These are phyloP conservation scores for Petunia hybrid DNA, from an alignment of 305 asterid species.

Conservation along the genomic window DNA sequence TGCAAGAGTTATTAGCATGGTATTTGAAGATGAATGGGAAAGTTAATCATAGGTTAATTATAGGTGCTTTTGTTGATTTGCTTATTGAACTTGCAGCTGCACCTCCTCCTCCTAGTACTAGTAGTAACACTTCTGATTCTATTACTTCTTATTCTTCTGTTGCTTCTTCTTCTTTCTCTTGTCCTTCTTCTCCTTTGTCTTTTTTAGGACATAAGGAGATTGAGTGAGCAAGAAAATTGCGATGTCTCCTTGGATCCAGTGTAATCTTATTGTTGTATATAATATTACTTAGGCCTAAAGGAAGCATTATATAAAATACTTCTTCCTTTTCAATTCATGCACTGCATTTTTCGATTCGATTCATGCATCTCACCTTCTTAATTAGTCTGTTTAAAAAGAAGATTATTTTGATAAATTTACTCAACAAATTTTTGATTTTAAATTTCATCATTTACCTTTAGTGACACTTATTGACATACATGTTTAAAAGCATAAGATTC, in stretches of 20 bases:
- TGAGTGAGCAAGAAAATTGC: slow-evolving; percentile 15
- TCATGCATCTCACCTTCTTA: no score
- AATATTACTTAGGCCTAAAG: not conserved
- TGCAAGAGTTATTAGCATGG: slow-evolving; percentile 57
- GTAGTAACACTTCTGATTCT: slow-evolving; percentile 34
- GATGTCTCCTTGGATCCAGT: not conserved
- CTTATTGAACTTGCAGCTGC: slow-evolving; percentile 39
- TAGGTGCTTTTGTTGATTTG: slow-evolving; percentile 60
- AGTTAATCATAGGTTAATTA: slow-evolving; percentile 49
- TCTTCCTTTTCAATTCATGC: no score
- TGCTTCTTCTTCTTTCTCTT: slow-evolving; percentile 40
- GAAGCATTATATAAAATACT: not conserved
- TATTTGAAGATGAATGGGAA: slow-evolving; percentile 53
- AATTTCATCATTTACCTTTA: no score
- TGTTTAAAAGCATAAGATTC: no score
- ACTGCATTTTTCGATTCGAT: no score
- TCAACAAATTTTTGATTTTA: no score
- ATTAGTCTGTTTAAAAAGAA: no score
- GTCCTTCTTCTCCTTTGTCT: slow-evolving; percentile 38
- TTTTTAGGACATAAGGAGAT: slow-evolving; percentile 27
- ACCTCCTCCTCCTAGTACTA: not conserved
- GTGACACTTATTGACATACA: no score
- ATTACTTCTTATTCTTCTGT: slow-evolving; percentile 45
- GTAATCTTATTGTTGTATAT: not conserved
- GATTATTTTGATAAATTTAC: no score